Base-by-base conservation (phyloP, 805 yeast species). In the Candida adriatica region DNA sequence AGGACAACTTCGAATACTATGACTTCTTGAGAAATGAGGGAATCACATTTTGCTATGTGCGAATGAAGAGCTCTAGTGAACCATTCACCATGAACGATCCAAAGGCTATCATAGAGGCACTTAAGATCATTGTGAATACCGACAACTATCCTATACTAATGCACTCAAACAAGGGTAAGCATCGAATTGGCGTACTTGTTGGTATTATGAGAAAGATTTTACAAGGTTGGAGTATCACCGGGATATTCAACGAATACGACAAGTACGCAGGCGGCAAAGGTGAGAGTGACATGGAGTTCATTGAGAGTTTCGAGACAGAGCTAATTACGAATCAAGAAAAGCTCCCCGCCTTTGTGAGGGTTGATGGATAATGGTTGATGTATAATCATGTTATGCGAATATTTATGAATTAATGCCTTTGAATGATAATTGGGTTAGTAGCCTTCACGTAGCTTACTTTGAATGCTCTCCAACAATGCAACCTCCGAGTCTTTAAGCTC, bases 151-250 rank as follows among this genome's bases (percentile, higher is more conserved):
- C 98, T 1, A 75, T 90, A 9, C 63, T 90, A 35, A 72, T 90
- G 9, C 97, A 92, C 55, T 86, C 96, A 4, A 86, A 92, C 56
- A 90, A 90, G 61, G 98, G 98, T 2, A 92, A 92, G 55, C 98
- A 90, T 54, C 60, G 98, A 26, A 88, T 86, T 3, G 97, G 97
- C 0, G 88, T 92, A 1, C 64, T 88, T 25, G 94, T 88, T n/a
- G 98, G 96, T 0, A 67, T 86, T 18, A 77, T 90, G 69, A 62
- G 98, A 29, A 86, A 85, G 51, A 55, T 81, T 31, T 60, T 87
- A 27, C 96, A 87, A 56, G 94, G 94, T 2, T 90, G 98, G 98
- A 76, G 92, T 37, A 66, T 85, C 47, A 79, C 95, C 31, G 94
- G 96, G 2, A 80, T 86, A 6, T 92, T 86, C 56, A 96, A 87